Evolutionary conservation across 2,329 filamentous ascomycete species (phyloP).

Genomic region (Aspergillus ruber): DNA sequence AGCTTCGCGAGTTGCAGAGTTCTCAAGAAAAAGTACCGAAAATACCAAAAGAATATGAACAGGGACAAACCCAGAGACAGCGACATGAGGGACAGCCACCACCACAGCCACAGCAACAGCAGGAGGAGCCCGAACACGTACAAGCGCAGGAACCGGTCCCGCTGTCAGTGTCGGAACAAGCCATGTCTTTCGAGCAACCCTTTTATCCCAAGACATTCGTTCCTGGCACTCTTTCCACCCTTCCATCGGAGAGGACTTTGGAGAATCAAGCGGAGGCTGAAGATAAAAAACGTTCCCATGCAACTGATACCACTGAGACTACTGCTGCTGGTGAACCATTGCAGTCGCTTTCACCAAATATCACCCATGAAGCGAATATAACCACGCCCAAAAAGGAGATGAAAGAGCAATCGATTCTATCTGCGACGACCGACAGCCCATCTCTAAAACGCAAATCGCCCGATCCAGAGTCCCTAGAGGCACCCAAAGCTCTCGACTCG

Average conservation of each 20-base stretch:
- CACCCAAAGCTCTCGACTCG: not conserved
- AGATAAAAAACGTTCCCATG: not conserved
- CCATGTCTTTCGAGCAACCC: conserved; percentile 18
- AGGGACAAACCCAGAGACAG: too few relatives aligned
- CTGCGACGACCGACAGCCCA: conserved; percentile 21
- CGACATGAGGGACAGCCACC: too few relatives aligned
- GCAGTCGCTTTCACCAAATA: conserved; percentile 1
- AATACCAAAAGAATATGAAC: too few relatives aligned
- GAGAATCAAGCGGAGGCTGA: conserved; percentile 16
- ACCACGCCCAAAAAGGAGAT: conserved; percentile 10
- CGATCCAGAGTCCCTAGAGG: conserved; percentile 19
- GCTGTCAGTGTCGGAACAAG: conserved; percentile 8
- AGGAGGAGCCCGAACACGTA: conserved; percentile 1
- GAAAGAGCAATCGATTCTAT: conserved; percentile 7
- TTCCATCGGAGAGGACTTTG: conserved; percentile 43
- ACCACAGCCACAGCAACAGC: conserved; percentile 1
- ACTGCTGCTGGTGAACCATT: not conserved
- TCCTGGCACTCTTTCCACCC: conserved; percentile 37
- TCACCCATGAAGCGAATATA: conserved; percentile 1
- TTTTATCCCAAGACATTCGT: conserved; percentile 32
- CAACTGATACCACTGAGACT: not conserved
- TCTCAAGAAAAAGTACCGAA: conserved; percentile 21
- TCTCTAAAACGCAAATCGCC: conserved; percentile 32
- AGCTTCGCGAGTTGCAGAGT: conserved; percentile 46
- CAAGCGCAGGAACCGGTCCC: not conserved